Evolutionary conservation across 2,329 filamentous ascomycete genomes (phyloP), one percentile per base, ranked within the genome.

Genomic region (Fusarium xylarioides): DNA sequence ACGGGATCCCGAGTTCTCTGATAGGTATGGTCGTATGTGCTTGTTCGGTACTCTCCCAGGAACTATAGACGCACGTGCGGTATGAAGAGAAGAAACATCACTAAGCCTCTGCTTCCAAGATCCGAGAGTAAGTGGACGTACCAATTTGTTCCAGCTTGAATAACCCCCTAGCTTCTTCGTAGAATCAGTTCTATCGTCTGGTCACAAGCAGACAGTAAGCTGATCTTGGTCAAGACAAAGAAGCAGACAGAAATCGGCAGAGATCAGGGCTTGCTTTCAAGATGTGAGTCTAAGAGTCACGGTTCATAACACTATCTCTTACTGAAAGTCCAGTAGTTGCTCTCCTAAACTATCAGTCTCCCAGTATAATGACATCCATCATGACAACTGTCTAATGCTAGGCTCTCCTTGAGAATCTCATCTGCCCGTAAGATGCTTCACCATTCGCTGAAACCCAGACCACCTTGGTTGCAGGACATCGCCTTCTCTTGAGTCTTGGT

Each of bases 31-130:
- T 34, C 30, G 47, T 52, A 52, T 52, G 47, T 52, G 16, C 4
- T 23, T 5, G 16, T 14, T 14, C 0, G 2, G 0, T 0, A 8
- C 16, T 8, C n/a, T 10, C 5, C 4, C 1, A 1, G 11, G 0
- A 1, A 0, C 0, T 11, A 49, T 49, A 6, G 0, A 30, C 19
- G 1, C 2, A n/a, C 3, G 7, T 0, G 1, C 4, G 0, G 9
- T 0, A 5, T 2, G 0, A 16, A 7, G 4, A 47, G 21, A 16
- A 9, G 5, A 0, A 0, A 5, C 4, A 15, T 28, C 9, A 5
- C 8, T 15, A 21, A 7, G 11, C 11, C 7, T 44, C 15, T 5
- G 11, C n/a, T 18, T 1, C 5, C 6, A 18, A 4, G 42, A 5
- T 10, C 15, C 18, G 12, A 6, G 11, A 15, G 1, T 21, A 3